Base-by-base conservation (phyloP, 768 basidiomycete genomes). In the Hypsizygus marmoreus region DNA sequence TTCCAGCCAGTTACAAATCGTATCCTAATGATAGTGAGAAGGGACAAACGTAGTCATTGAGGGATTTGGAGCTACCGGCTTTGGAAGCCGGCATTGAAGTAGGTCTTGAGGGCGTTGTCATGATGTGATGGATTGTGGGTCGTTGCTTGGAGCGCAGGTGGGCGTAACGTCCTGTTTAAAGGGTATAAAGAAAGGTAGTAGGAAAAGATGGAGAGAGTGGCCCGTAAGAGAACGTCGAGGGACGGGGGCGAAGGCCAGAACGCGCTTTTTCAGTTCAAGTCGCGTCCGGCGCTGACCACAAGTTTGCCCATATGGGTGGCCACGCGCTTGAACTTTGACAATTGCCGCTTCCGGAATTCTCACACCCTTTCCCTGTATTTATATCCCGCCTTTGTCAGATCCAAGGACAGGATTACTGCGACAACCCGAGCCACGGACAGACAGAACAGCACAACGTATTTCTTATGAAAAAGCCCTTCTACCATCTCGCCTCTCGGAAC, bases 1-100 rank as follows among this genome's bases (percentile, higher is more conserved):
- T 43, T 38, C 42, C 40, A 41, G n/a, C 43, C 41, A 33, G 44
- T 44, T 36, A 40, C 26, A 45, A 17, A 32, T 7, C 20, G 30
- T 45, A 28, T 14, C 32, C 29, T 14, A 23, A 41, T 8, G 38
- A 22, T 11, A 26, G 23, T 28, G 32, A 48, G 36, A 35, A 48
- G 29, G 46, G 17, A 65, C 79, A 48, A 58, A 84, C 82, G 60
- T 82, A 84, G 63, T 84, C 82, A 72, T 84, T 81, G 53, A 84
- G 75, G 30, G 79, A 65, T 60, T 80, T 83, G 44, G 76, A 77
- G 43, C 63, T 60, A 46, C 66, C 67, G 13, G 75, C 51, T 54
- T 67, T 70, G 40, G 64, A 55, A 19, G 61, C 64, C 28, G 70
- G 67, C 49, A 57, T 63, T 44, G 69, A 69, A 40, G 65, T 50